phyloP scores from a whole-genome alignment of 352 stramenopile genomes.

The Phytophthora citricola region DNA sequence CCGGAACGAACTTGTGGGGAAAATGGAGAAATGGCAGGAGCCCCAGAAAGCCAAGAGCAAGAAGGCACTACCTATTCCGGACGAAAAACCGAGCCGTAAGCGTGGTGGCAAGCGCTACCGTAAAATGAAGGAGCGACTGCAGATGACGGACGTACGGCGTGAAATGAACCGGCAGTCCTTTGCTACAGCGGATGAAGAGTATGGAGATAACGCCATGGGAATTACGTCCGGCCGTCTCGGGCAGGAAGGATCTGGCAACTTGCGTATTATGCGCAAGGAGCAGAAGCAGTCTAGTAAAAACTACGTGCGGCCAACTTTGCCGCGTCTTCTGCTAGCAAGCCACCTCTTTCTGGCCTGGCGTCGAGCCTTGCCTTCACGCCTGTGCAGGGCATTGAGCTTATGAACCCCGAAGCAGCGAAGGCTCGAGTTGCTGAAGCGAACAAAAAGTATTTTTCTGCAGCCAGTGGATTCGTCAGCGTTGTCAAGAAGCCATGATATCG shows the following conservation, averaged over 20 bases:
- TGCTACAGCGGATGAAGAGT: conserved; percentile 93
- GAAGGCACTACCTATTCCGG: conserved; percentile 96
- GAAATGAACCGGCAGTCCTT: conserved; percentile 97
- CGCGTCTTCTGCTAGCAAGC: conserved; percentile 47
- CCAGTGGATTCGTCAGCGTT: conserved; percentile 96
- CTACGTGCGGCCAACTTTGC: conserved; percentile 91
- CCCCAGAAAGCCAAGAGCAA: conserved; percentile 97
- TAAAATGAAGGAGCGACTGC: conserved; percentile 97
- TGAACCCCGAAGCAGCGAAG: conserved; percentile 96
- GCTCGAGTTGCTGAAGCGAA: conserved; percentile 94
- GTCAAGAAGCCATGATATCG: conserved; percentile 70
- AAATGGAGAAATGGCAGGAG: conserved; percentile 98
- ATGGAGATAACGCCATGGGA: conserved; percentile 99
- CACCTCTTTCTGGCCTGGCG: conserved; percentile 89
- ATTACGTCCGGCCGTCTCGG: conserved; percentile 93
- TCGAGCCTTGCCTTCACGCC: conserved; percentile 98
- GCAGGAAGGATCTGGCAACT: conserved; percentile 86
- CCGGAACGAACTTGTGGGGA: conserved; percentile 90
- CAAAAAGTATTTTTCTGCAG: conserved; percentile 97
- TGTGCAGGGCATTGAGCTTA: conserved; percentile 96
- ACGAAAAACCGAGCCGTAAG: conserved; percentile 96
- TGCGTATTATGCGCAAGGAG: conserved; percentile 91
- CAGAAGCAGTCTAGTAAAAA: conserved; percentile 94
- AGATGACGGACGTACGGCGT: conserved; percentile 98
- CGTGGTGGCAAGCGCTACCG: conserved; percentile 93